Percentiles rank a stretch among this genome's conserved stretches.
Evolutionary conservation across 441 rosid genomes (phyloP).

Genomic region (Aleurites moluccanus): DNA sequence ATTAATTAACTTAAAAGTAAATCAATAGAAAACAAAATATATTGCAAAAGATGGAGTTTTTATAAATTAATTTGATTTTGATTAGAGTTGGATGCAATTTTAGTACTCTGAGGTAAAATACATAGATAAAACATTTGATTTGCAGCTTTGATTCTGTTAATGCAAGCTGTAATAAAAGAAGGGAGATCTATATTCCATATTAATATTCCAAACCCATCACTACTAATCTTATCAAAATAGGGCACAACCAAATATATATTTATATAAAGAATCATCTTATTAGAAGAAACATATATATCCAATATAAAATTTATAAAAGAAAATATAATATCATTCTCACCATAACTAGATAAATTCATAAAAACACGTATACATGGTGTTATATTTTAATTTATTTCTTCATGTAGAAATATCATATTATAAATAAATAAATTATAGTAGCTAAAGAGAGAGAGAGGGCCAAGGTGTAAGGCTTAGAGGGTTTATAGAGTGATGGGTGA

Average conservation of each 20-base stretch:
- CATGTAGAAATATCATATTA: not conserved
- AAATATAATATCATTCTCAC: constrained; percentile 9
- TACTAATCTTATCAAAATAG: constrained; percentile 5
- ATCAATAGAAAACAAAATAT: too few relatives aligned
- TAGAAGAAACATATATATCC: not conserved
- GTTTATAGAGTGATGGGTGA: constrained; percentile 32
- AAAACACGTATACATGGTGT: too few relatives aligned
- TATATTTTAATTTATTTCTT: too few relatives aligned
- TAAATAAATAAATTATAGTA: not conserved
- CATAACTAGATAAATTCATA: not conserved
- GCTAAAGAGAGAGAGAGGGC: constrained; percentile 23
- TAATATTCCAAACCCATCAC: not conserved
- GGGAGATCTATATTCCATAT: not conserved
- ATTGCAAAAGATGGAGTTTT: too few relatives aligned
- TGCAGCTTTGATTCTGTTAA: too few relatives aligned
- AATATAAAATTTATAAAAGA: not conserved
- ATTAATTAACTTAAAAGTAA: too few relatives aligned
- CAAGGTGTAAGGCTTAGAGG: constrained; percentile 29
- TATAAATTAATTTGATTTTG: too few relatives aligned
- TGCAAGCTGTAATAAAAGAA: not conserved
- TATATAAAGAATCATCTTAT: not conserved
- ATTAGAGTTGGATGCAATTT: too few relatives aligned
- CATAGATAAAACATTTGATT: too few relatives aligned
- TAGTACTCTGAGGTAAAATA: too few relatives aligned
- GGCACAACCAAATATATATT: not conserved